phyloP scores from a whole-genome alignment of 208 protist species.

The Leishmania turanica region DNA sequence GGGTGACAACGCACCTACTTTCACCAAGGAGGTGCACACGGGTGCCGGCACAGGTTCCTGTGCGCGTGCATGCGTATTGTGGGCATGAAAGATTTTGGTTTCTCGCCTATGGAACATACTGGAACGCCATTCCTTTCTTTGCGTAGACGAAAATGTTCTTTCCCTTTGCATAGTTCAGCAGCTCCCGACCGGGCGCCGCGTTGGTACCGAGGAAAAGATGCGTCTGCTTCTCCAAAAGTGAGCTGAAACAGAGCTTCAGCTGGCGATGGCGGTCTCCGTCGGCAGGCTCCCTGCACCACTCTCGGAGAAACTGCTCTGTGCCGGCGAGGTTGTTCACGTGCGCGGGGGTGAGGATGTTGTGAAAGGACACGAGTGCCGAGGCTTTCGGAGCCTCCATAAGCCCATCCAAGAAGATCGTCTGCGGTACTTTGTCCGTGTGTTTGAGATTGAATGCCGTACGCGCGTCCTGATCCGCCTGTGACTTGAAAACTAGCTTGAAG shows the following conservation, averaged over 20 bases:
- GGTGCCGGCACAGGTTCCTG: neutral
- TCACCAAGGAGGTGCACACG: neutral
- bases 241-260: conserved; percentile 61
- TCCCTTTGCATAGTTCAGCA: conserved; percentile 79
- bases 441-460: conserved; percentile 78
- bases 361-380: conserved; percentile 68
- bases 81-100: neutral
- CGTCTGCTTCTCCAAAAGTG: conserved; percentile 56
- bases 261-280: conserved; percentile 85
- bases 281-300: conserved; percentile 58
- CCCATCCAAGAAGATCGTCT: conserved; percentile 82
- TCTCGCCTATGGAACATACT: conserved; percentile 59
- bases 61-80: neutral
- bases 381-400: conserved; percentile 62
- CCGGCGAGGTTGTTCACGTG: conserved; percentile 74
- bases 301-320: conserved; percentile 63
- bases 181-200: conserved; percentile 59
- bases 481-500: conserved; percentile 86
- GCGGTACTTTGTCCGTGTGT: conserved; percentile 68
- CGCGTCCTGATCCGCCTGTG: conserved; percentile 63
- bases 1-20: neutral
- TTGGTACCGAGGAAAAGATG: conserved; percentile 81
- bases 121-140: conserved; percentile 64
- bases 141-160: conserved; percentile 88
- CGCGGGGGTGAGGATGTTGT: conserved; percentile 51